phyloP scores from a whole-genome alignment of 345 rosid genomes.

The Laguncularia racemosa region DNA sequence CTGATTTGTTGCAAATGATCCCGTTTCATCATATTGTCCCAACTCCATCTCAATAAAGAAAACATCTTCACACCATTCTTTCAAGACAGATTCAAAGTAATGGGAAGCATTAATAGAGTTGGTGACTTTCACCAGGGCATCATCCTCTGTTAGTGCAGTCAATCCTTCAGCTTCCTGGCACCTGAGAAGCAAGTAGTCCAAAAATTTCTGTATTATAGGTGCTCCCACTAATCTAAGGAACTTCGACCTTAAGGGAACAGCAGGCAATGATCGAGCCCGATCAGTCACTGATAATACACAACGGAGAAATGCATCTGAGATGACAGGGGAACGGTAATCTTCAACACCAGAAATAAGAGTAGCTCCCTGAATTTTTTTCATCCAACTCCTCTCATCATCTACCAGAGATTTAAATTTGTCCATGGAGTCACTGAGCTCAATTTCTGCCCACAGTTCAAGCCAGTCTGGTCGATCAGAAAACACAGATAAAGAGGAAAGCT shows the following conservation, averaged over 20 bases:
- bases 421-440: slow-evolving; percentile 60
- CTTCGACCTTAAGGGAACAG: slow-evolving; percentile 48
- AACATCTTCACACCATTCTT: slow-evolving; percentile 83
- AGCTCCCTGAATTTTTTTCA: slow-evolving; percentile 51
- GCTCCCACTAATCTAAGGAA: slow-evolving; percentile 63
- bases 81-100: slow-evolving; percentile 58
- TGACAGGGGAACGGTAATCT: slow-evolving; percentile 56
- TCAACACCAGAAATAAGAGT: slow-evolving; percentile 45
- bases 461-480: slow-evolving; percentile 90
- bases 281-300: slow-evolving; percentile 54
- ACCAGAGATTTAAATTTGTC: slow-evolving; percentile 51
- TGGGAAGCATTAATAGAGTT: slow-evolving; percentile 61
- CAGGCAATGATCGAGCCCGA: slow-evolving; percentile 63
- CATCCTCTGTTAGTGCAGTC: slow-evolving; percentile 78
- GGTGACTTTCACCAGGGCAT: slow-evolving; percentile 71
- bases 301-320: slow-evolving; percentile 48
- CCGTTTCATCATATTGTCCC: slow-evolving; percentile 30
- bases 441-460: slow-evolving; percentile 88
- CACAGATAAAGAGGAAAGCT: slow-evolving; percentile 70
- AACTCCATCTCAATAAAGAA: slow-evolving; percentile 74
- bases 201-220: slow-evolving; percentile 48
- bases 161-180: slow-evolving; percentile 97
- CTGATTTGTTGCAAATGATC: slow-evolving; percentile 16
- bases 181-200: slow-evolving; percentile 59
- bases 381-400: slow-evolving; percentile 69